phyloP scores from a whole-genome alignment of 441 rosid species.

The Jatropha multifida region DNA sequence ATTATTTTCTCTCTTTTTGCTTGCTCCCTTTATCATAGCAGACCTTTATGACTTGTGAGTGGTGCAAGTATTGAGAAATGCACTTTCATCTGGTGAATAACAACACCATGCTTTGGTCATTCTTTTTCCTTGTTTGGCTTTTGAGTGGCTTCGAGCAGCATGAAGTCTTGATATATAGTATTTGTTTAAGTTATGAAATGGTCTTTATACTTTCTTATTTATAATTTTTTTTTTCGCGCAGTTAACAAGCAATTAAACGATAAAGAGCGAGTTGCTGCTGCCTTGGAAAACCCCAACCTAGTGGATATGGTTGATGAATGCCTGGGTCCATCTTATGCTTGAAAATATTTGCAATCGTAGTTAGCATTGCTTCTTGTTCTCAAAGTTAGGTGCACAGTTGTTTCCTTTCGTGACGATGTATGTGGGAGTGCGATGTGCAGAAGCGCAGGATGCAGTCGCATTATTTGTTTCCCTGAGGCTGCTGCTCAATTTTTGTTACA shows the following conservation, averaged over 20 bases:
- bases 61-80: neutral
- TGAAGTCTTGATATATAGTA: neutral
- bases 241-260: slow-evolving; percentile 92
- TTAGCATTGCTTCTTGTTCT: too few species aligned
- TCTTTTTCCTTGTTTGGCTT: neutral
- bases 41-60: neutral
- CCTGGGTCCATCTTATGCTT: slow-evolving; percentile 59
- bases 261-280: slow-evolving; percentile 91
- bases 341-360: slow-evolving; percentile 22
- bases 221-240: slow-evolving; percentile 31
- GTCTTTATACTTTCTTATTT: neutral
- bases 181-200: neutral
- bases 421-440: too few species aligned
- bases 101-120: neutral
- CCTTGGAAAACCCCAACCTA: slow-evolving; percentile 85
- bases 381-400: too few species aligned
- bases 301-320: slow-evolving; percentile 91
- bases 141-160: neutral
- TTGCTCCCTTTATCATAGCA: neutral
- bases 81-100: too few species aligned
- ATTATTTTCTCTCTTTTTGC: neutral
- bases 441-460: too few species aligned
- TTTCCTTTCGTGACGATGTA: too few species aligned
- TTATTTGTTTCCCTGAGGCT: too few species aligned
- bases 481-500: too few species aligned